Evolutionary conservation across 1,284 basidiomycete species (phyloP).

Genomic region (Cutaneotrichosporon curvatum): DNA sequence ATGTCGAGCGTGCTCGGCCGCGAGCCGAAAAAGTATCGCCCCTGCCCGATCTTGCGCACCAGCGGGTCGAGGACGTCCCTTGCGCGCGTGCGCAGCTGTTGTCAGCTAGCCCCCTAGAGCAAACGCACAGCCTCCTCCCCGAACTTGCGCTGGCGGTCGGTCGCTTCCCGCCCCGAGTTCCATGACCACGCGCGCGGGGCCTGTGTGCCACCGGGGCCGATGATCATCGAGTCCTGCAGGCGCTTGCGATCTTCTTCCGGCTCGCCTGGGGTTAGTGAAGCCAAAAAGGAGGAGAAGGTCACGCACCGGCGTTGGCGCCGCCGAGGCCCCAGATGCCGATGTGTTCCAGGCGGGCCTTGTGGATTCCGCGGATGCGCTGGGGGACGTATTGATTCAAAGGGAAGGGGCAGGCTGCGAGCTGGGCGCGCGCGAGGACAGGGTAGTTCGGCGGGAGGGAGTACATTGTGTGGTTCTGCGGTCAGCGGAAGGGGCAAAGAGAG

Average conservation of each 20-base stretch:
- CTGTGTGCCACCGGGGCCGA: constrained; percentile 35
- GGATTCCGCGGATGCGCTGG: constrained; percentile 31
- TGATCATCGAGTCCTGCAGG: constrained; percentile 27
- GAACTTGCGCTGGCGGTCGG: constrained; percentile 26
- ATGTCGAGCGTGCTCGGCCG: constrained; percentile 41
- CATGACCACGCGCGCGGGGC: constrained; percentile 32
- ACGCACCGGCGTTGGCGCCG: constrained; percentile 26
- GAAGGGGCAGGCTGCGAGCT: constrained; percentile 25
- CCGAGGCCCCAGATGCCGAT: constrained; percentile 42
- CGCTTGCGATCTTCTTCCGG: constrained; percentile 27
- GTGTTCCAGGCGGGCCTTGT: constrained; percentile 29
- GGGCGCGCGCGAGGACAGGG: constrained; percentile 25
- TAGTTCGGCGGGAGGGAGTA: constrained; percentile 42
- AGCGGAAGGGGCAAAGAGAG: neutral
- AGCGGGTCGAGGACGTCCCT: constrained; percentile 28
- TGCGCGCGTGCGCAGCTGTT: constrained; percentile 12
- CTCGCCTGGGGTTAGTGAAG: constrained; percentile 20
- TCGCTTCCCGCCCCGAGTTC: constrained; percentile 28
- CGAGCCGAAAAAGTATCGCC: constrained; percentile 26
- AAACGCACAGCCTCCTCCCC: constrained; percentile 35
- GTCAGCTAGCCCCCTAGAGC: neutral
- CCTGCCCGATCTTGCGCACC: constrained; percentile 23
- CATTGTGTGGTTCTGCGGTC: constrained; percentile 36
- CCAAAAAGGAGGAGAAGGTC: no score
- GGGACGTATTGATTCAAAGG: constrained; percentile 39